Evolutionary conservation across 2,329 filamentous ascomycete species (phyloP).

Genomic region (Exophiala sp.): DNA sequence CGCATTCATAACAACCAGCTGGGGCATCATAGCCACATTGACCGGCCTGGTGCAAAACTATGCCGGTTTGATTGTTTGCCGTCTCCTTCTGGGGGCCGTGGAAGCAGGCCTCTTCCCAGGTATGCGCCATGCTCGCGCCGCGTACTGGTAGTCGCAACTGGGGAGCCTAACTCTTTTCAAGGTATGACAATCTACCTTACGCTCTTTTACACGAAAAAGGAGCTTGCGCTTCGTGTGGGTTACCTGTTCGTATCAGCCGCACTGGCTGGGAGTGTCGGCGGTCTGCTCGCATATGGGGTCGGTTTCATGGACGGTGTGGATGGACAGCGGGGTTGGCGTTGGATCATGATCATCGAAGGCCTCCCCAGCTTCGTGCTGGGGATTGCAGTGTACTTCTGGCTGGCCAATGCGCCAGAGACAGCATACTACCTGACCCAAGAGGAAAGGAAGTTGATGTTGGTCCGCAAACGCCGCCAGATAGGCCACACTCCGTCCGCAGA

Average conservation of each 20-base stretch:
- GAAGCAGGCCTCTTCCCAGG: slow-evolving; percentile 40
- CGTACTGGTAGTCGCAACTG: not conserved
- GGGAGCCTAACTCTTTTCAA: slow-evolving; percentile 8
- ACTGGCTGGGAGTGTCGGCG: slow-evolving; percentile 49
- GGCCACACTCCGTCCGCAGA: slow-evolving; percentile 46
- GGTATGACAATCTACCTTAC: slow-evolving; percentile 42
- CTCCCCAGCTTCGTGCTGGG: slow-evolving; percentile 43
- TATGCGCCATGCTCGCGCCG: not conserved
- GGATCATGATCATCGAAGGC: slow-evolving; percentile 51
- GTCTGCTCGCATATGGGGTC: slow-evolving; percentile 48
- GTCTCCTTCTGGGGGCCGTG: slow-evolving; percentile 43
- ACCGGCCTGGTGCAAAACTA: slow-evolving; percentile 47
- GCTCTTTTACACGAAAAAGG: slow-evolving; percentile 43
- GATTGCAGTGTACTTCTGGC: slow-evolving; percentile 40
- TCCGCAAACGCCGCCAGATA: slow-evolving; percentile 47
- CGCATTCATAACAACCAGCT: slow-evolving; percentile 36
- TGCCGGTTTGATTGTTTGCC: slow-evolving; percentile 42
- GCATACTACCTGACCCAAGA: slow-evolving; percentile 40
- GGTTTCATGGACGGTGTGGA: slow-evolving; percentile 48
- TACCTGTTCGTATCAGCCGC: slow-evolving; percentile 44
- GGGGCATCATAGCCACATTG: slow-evolving; percentile 48
- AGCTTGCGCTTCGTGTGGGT: slow-evolving; percentile 41
- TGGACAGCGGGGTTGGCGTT: slow-evolving; percentile 45
- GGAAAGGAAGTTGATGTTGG: slow-evolving; percentile 51
- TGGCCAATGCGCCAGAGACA: slow-evolving; percentile 43